Percentiles rank a stretch among this genome's conserved stretches.
phyloP scores from a whole-genome alignment of 768 basidiomycete genomes.

The Mycena floridula region DNA sequence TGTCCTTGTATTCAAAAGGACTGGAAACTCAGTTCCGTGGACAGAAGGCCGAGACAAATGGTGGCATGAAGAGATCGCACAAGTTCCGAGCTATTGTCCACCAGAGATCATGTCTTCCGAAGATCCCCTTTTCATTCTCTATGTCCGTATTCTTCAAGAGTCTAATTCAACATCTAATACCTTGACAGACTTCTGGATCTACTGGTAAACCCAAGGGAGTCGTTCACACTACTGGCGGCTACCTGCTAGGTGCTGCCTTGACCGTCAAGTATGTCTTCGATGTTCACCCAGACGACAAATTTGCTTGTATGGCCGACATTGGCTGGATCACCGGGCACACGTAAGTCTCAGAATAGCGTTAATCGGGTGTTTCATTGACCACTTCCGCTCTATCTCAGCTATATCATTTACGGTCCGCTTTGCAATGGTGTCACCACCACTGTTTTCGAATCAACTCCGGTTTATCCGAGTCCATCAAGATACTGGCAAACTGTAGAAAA shows the following conservation, averaged over 20 bases:
- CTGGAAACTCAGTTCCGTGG: conserved; percentile 79
- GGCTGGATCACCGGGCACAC: conserved; percentile 99
- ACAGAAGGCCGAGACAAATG: conserved; percentile 82
- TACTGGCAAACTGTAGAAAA: conserved; percentile 97
- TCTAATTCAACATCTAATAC: conserved; percentile 4
- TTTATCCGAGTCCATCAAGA: conserved; percentile 92
- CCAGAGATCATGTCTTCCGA: conserved; percentile 86
- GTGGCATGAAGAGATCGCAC: conserved; percentile 92
- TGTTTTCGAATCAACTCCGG: conserved; percentile 94
- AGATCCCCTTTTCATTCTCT: conserved; percentile 97
- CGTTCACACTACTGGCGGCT: conserved; percentile 84
- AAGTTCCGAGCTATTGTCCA: conserved; percentile 84
- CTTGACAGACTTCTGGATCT: conserved; percentile 77
- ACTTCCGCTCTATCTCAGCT: conserved; percentile 28
- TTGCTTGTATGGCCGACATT: conserved; percentile 97
- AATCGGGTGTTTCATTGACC: neutral
- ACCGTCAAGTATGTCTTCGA: conserved; percentile 98
- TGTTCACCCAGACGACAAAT: conserved; percentile 91
- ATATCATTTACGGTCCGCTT: conserved; percentile 95
- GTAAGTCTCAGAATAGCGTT: conserved; percentile 22
- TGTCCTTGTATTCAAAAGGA: conserved; percentile 83
- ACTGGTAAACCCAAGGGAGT: conserved; percentile 98
- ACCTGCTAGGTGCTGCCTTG: conserved; percentile 85
- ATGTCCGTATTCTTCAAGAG: conserved; percentile 49
- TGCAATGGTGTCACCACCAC: conserved; percentile 77